Base-by-base conservation (phyloP, 1,284 basidiomycete species). In the Grifola frondosa region DNA sequence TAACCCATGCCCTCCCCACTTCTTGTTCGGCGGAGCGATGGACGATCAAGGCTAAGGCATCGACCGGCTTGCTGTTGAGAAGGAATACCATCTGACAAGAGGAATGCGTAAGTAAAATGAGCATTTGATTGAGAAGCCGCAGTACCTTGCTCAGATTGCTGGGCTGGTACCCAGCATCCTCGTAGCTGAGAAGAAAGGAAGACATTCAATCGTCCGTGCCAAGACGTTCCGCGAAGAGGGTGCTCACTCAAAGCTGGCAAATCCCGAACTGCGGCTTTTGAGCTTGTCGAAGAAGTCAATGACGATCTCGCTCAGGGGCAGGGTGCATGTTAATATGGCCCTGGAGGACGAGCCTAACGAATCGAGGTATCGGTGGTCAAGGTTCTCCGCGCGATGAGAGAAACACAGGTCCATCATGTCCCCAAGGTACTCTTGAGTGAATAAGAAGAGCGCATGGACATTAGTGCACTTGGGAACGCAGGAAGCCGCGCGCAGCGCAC, bases 371-470 rank as follows among this genome's bases (percentile, higher is more conserved):
- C 77, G 77, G 66, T 92, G 85, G 40, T 91, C 83, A 45, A 91
- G 61, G 46, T 88, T 77, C 44, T 83, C 78, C n/a, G 83, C 88
- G 40, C 92, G 79, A 60, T 87, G 88, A 13, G 75, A 72, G 59
- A 82, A 87, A 62, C 91, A 95, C 1, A 97, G 74, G 32, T 91
- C 88, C 85, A 97, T 93, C 84, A 97, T 92, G 37, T 85, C 84
- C 13, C 91, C 91, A 31, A 94, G 78, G 60, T 91, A 91, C 46
- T 90, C 91, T 81, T 26, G 19, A 32, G 31, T 11, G 25, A 7
- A 12, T 31, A 21, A 30, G 23, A 15, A 10, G 9, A 7, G 24
- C 11, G 26, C 9, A 38, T 17, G 25, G 11, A 16, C 10, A 39
- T n/a, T 30, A 38, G 39, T 17, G 44, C 20, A 29, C 21, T 19